Evolutionary conservation across 805 yeast genomes (phyloP).

Genomic region (Wickerhamomyces hampshirensis): DNA sequence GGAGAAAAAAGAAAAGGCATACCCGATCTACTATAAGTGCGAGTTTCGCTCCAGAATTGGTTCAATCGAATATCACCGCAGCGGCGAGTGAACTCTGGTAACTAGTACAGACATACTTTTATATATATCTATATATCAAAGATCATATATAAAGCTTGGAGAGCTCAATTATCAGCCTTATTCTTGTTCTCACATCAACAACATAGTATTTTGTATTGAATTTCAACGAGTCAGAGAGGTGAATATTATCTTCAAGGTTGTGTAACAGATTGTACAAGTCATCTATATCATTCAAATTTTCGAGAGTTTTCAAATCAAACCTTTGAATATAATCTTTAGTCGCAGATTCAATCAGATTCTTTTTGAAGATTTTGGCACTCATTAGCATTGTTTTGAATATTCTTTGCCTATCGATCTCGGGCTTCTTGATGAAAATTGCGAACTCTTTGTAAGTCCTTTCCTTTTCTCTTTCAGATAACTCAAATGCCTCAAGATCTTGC

Average conservation of each 20-base stretch:
- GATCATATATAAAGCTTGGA: not conserved
- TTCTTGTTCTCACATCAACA: conserved; percentile 5
- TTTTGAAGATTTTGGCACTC: conserved; percentile 18
- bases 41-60: too few relatives aligned
- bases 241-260: conserved; percentile 3
- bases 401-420: conserved; percentile 11
- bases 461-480: conserved; percentile 30
- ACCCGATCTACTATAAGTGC: too few relatives aligned
- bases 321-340: not conserved
- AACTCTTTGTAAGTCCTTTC: conserved; percentile 36
- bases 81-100: not conserved
- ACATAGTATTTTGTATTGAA: conserved; percentile 7
- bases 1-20: too few relatives aligned
- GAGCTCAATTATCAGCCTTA: not conserved
- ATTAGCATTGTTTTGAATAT: conserved; percentile 16
- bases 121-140: not conserved
- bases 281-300: conserved; percentile 3
- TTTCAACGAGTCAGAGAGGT: conserved; percentile 5
- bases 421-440: conserved; percentile 14
- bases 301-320: not conserved
- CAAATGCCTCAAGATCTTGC: conserved; percentile 22
- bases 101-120: not conserved
- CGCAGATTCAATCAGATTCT: conserved; percentile 3
- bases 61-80: not conserved
- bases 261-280: conserved; percentile 4